Percentiles rank a stretch among this genome's conserved stretches.
Conservation (phyloP, 257 asterid species). For the Salvia splendens region DNA sequence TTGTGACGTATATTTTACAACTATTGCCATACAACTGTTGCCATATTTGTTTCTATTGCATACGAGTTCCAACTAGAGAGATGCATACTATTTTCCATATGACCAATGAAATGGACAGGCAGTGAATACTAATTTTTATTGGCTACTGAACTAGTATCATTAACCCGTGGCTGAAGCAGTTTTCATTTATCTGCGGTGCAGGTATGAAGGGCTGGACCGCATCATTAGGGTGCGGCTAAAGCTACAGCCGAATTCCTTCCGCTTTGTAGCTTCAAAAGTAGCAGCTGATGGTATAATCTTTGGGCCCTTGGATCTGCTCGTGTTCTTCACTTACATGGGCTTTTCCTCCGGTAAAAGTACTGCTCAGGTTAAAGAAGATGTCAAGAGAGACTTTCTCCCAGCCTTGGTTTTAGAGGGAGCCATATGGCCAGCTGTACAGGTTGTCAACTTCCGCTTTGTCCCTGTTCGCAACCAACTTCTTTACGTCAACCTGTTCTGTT, state of each 20-base stretch:
- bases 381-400: constrained; percentile 76
- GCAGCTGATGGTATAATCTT: constrained; percentile 76
- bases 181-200: constrained; percentile 27
- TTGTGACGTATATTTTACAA: not conserved
- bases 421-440: constrained; percentile 80
- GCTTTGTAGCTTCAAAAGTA: constrained; percentile 74
- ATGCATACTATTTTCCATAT: not conserved
- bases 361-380: constrained; percentile 73
- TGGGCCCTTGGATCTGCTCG: constrained; percentile 76
- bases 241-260: constrained; percentile 64
- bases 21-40: not conserved
- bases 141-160: not conserved
- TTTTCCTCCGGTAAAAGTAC: constrained; percentile 70
- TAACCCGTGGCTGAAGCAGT: not conserved
- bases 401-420: constrained; percentile 79
- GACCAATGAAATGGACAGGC: not conserved
- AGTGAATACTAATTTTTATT: not conserved
- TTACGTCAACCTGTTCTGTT: constrained; percentile 83
- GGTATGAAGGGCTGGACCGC: constrained; percentile 82
- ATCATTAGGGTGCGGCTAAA: constrained; percentile 57
- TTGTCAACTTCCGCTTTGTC: constrained; percentile 71
- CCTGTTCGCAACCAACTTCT: constrained; percentile 83
- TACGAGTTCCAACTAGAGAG: constrained; percentile 2
- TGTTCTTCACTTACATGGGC: constrained; percentile 84
- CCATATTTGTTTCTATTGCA: constrained; percentile 10